These are phyloP conservation scores for Endogone sp. DNA, from an alignment of 192 early-diverging fungal species.

Conservation along the genomic window DNA sequence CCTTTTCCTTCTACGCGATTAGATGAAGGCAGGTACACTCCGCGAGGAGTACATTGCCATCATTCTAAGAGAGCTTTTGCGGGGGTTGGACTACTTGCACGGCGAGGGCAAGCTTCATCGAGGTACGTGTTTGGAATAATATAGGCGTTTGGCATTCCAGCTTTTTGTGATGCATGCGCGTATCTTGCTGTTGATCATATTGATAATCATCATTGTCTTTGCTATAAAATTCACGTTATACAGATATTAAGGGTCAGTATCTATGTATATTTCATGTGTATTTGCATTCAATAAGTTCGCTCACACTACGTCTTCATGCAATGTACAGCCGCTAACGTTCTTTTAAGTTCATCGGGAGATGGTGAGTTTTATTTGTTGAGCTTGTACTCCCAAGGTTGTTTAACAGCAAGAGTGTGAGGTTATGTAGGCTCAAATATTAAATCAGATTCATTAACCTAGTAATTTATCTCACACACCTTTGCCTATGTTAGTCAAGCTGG, in stretches of 20 bases:
- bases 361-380: slow-evolving; percentile 36
- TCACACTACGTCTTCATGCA: not conserved
- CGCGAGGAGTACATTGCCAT: slow-evolving; percentile 90
- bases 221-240: slow-evolving; percentile 16
- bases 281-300: not conserved
- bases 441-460: too few relatives aligned
- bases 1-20: not conserved
- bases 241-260: slow-evolving; percentile 83
- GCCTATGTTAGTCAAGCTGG: slow-evolving; percentile 79
- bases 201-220: not conserved
- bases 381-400: too few relatives aligned
- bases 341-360: slow-evolving; percentile 65
- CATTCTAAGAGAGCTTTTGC: slow-evolving; percentile 82
- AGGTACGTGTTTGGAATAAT: slow-evolving; percentile 29
- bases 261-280: not conserved
- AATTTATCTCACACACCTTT: too few relatives aligned
- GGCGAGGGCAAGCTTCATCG: slow-evolving; percentile 83
- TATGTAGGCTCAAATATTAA: too few relatives aligned
- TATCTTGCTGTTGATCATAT: not conserved
- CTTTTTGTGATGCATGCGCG: not conserved
- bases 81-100: slow-evolving; percentile 93
- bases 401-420: not conserved
- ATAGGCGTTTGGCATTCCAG: not conserved
- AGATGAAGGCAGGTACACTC: slow-evolving; percentile 86
- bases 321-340: slow-evolving; percentile 76